Evolutionary conservation across 305 asterid genomes (phyloP), one percentile per base, ranked within the genome.

Genomic region (Solanum hybrid): DNA sequence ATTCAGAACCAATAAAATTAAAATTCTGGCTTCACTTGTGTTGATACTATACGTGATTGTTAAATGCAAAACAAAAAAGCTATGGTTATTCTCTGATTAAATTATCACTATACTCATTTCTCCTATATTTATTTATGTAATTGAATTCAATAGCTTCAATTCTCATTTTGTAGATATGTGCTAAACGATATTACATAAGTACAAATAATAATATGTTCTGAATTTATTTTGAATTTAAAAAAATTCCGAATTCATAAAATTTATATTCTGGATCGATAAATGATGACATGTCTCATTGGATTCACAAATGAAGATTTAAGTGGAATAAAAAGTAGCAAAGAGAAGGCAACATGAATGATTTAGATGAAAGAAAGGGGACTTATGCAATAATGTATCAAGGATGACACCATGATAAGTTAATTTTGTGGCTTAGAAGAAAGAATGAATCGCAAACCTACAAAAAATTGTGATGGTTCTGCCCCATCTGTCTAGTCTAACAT

Each of bases 1-100:
- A 39, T 39, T 39, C 15, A 39, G 15, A 39, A 39, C 5, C 51
- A 0, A 11, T 2, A 39, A 0, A 39, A 39, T 12, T 10, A 12
- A 39, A 39, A 11, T 39, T 11, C 5, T 4, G 0, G 5, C 12
- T 39, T 39, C 6, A 12, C 0, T 0, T 38, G 0, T 5, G 8
- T 20, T 7, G 9, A 4, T 10, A 9, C 9, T 57, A 17, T 57
- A 57, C 24, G 2, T 12, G 1, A 11, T 57, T 57, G 70, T 57
- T 57, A 17, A 57, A 68, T 57, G 70, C 0, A 2, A 79, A 33
- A 34, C 2, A 79, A 79, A 13, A 78, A 10, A 79, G 8, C 17
- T 9, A 9, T 9, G 22, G 4, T 33, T 78, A 20, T 33, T 1
- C 27, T 79, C 84, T 10, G 3, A 10, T 79, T 37, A 79, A 79